These are phyloP conservation scores for Phialophora expanda DNA, from an alignment of 2,329 filamentous ascomycete genomes.

Conservation along the genomic window DNA sequence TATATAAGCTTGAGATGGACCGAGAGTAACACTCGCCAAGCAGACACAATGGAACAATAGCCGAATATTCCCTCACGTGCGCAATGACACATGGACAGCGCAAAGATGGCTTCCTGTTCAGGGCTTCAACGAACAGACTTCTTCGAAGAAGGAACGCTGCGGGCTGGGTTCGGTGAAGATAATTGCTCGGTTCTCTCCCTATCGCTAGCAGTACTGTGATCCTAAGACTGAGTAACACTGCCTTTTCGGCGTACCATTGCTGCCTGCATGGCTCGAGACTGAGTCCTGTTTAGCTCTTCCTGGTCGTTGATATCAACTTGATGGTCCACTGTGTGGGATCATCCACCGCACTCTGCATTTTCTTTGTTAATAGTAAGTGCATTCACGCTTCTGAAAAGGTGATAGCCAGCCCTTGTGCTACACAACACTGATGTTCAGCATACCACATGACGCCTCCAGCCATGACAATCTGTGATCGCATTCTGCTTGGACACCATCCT, in stretches of 20 bases:
- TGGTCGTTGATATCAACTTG: neutral
- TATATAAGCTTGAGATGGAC: too few relatives aligned
- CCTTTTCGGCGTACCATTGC: neutral
- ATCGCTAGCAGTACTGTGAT: neutral
- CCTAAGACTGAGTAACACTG: neutral
- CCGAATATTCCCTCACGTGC: neutral
- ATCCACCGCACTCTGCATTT: neutral
- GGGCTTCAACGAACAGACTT: neutral
- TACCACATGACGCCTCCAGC: neutral
- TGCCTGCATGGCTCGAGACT: neutral
- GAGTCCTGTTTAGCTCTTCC: neutral
- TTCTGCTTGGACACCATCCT: neutral
- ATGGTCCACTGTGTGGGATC: neutral
- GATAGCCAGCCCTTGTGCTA: neutral
- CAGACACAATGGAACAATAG: neutral
- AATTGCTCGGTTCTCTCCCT: neutral
- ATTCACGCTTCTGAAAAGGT: neutral
- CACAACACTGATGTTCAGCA: neutral
- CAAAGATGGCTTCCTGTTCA: neutral
- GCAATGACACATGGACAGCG: neutral
- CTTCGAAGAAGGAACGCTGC: neutral
- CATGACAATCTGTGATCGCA: conserved; percentile 4
- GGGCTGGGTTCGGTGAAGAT: neutral
- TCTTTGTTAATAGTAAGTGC: neutral
- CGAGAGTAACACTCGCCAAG: too few relatives aligned